Percentiles rank a stretch among this genome's conserved stretches.
Evolutionary conservation across 1,284 basidiomycete species (phyloP).

Genomic region (Neolentinus lepideus): DNA sequence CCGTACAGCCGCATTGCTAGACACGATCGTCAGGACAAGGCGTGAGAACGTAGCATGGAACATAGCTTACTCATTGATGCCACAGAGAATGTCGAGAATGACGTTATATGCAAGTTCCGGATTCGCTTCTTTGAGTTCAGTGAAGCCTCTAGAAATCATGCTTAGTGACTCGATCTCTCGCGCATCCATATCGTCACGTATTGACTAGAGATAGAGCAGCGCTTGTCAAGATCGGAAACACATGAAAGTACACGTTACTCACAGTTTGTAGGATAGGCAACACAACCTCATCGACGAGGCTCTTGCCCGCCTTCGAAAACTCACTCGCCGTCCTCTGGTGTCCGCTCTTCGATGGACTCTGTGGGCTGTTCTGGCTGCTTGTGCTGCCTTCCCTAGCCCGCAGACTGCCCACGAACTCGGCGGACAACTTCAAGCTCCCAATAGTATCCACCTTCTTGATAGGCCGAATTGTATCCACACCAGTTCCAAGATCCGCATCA

Average conservation of each 20-base stretch:
- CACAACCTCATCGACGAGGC: slow-evolving; percentile 76
- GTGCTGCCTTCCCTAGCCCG: slow-evolving; percentile 40
- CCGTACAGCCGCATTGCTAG: slow-evolving; percentile 64
- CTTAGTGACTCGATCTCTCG: slow-evolving; percentile 84
- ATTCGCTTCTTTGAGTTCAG: slow-evolving; percentile 76
- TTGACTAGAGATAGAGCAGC: slow-evolving; percentile 40
- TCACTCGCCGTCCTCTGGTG: slow-evolving; percentile 46
- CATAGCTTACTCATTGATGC: slow-evolving; percentile 77
- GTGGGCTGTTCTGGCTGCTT: slow-evolving; percentile 30
- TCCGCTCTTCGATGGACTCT: slow-evolving; percentile 32
- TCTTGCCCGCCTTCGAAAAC: slow-evolving; percentile 55
- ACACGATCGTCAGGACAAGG: slow-evolving; percentile 11
- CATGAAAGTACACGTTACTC: slow-evolving; percentile 14
- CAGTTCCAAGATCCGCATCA: slow-evolving; percentile 78
- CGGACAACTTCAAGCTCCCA: slow-evolving; percentile 71
- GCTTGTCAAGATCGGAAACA: neutral
- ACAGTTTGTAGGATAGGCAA: slow-evolving; percentile 73
- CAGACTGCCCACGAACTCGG: slow-evolving; percentile 73
- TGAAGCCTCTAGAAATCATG: slow-evolving; percentile 86
- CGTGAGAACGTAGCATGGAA: neutral
- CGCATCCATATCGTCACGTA: slow-evolving; percentile 80
- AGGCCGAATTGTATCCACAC: slow-evolving; percentile 85
- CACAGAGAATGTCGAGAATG: slow-evolving; percentile 83
- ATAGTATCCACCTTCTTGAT: slow-evolving; percentile 85
- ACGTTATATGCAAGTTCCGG: slow-evolving; percentile 81